These are phyloP conservation scores for Talaromyces stipitatus DNA, from an alignment of 495 filamentous ascomycete genomes.

Conservation along the genomic window DNA sequence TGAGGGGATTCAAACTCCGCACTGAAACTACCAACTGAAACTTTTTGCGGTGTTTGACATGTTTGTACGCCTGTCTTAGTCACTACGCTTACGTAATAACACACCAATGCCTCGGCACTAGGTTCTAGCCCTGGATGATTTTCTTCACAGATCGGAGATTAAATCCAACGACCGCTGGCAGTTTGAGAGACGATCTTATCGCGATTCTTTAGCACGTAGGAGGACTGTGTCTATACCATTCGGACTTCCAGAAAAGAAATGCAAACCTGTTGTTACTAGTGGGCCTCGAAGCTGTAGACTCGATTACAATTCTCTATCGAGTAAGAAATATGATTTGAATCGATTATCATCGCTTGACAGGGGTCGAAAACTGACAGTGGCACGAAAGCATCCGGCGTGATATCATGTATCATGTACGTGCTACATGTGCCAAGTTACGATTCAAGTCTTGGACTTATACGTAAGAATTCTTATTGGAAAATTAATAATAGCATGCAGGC, in stretches of 20 bases:
- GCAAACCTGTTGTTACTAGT: background rate
- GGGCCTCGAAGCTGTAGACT: background rate
- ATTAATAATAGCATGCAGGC: slow-evolving; percentile 3
- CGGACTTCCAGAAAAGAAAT: background rate
- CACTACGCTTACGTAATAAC: background rate
- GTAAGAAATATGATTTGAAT: background rate
- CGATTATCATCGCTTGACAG: background rate
- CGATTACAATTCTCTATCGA: background rate
- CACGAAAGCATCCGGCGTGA: background rate
- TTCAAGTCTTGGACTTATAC: too few relatives aligned
- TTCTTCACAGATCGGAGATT: background rate
- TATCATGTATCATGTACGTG: background rate
- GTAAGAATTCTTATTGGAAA: too few relatives aligned
- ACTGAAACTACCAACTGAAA: background rate
- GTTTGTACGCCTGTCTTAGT: background rate
- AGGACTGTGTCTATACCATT: background rate
- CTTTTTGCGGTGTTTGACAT: slow-evolving; percentile 4
- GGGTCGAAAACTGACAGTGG: background rate
- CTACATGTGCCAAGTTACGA: too few relatives aligned
- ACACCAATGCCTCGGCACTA: background rate
- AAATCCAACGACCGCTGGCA: background rate
- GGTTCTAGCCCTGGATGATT: background rate
- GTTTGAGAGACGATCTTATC: background rate
- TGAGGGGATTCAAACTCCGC: background rate
- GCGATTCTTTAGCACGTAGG: background rate